Base-by-base conservation (phyloP, 2,329 filamentous ascomycete species). In the Furcasterigmium sp. region DNA sequence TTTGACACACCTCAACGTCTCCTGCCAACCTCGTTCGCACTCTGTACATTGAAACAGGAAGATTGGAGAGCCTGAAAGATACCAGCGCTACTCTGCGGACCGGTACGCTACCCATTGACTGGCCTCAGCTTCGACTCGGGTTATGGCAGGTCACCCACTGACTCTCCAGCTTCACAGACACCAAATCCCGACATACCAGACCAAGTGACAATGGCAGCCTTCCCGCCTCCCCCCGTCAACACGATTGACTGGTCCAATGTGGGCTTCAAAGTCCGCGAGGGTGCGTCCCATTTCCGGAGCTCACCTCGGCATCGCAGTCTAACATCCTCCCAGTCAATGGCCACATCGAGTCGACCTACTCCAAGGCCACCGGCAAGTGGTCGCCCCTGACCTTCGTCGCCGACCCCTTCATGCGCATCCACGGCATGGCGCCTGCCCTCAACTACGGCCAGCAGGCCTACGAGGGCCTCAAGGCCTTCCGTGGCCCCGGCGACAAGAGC, bases 381-480 rank as follows among this genome's bases (percentile, higher is more conserved):
- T 80, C 84, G 0, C 64, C 82, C 13, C 89, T 88, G 20, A 70
- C 77, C 50, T 95, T 95, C 68, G 82, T 96, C 48, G 68, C 80
- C 47, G 87, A 91, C 56, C 91, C 91, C 7, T 91, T 78, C 71
- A 80, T 97, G 55, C 83, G 84, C 52, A 82, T 97, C 60, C 91
- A 97, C 67, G 93, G 91, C 64, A 93, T 98, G 87, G 84, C 91
- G 0, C 91, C 93, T 0, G 91, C 82, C 35, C 80, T 97, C 52
- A 98, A 98, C 76, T 98, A 98, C 65, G 90, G 91, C 46, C 90
- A 95, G 62, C 93, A 97, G 70, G 91, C 89, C 56, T 98, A 95
- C 73, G 93, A 98, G 64, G 93, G 93, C n/a, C 82, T 97, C 62
- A 97, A 97, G 68, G 91, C 91, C 43, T 96, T 96, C 77, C 89